phyloP scores from a whole-genome alignment of 2,329 filamentous ascomycete species.

The Byssochlamys sp. region DNA sequence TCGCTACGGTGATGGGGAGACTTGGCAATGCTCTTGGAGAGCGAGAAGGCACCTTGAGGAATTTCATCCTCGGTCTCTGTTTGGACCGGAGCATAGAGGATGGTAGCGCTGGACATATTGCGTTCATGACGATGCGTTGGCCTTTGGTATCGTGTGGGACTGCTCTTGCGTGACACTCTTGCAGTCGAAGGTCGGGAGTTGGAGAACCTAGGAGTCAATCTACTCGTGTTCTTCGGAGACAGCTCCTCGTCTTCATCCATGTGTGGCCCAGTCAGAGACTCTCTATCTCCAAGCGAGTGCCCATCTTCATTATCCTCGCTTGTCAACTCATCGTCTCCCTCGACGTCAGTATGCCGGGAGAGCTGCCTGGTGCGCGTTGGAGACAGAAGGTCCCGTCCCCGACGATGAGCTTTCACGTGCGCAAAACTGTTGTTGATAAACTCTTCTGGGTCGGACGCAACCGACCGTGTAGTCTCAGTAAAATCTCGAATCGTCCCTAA shows the following conservation, averaged over 20 bases:
- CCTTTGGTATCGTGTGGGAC: conserved; percentile 26
- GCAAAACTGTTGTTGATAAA: conserved; percentile 22
- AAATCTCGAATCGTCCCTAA: conserved; percentile 33
- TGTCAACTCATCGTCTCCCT: conserved; percentile 81
- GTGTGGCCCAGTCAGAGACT: conserved; percentile 12
- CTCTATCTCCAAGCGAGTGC: conserved; percentile 20
- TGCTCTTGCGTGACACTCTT: conserved; percentile 30
- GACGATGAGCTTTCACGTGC: conserved; percentile 29
- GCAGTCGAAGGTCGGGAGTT: conserved; percentile 34
- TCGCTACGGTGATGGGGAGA: conserved; percentile 5
- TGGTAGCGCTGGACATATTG: conserved; percentile 71
- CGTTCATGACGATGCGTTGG: conserved; percentile 52
- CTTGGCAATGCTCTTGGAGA: neutral
- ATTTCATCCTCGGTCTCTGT: conserved; percentile 22
- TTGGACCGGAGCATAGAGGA: conserved; percentile 56
- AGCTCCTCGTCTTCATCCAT: conserved; percentile 8
- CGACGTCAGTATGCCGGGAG: conserved; percentile 63
- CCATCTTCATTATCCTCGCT: conserved; percentile 64
- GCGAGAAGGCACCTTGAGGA: conserved; percentile 7
- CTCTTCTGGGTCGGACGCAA: conserved; percentile 50
- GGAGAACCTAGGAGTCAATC: conserved; percentile 24
- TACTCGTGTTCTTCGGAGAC: conserved; percentile 12
- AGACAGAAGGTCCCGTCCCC: conserved; percentile 16
- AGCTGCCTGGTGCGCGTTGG: conserved; percentile 32
- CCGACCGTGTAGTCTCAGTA: conserved; percentile 44